Percentiles rank a stretch among this genome's conserved stretches.
Evolutionary conservation across 306 rosid genomes (phyloP).

Genomic region (Morella rubra): DNA sequence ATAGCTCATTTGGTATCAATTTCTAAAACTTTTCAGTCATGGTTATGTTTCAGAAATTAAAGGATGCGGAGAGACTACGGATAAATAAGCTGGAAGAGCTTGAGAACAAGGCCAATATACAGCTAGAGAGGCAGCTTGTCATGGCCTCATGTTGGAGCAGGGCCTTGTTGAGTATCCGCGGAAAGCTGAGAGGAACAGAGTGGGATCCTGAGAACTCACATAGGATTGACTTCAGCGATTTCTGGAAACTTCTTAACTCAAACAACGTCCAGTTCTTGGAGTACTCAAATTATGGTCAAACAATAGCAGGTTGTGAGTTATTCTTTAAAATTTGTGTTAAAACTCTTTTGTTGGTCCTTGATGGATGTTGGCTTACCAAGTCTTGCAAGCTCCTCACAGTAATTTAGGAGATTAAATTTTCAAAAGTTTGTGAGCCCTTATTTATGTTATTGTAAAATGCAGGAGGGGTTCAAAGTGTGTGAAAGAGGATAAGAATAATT

Average conservation of each 20-base stretch:
- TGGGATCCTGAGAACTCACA: constrained; percentile 96
- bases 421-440: not conserved
- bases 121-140: constrained; percentile 94
- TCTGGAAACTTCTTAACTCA: constrained; percentile 72
- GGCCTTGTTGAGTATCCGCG: constrained; percentile 66
- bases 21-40: constrained; percentile 19
- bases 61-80: constrained; percentile 73
- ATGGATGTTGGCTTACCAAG: not conserved
- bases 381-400: not conserved
- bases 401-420: not conserved
- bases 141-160: constrained; percentile 94
- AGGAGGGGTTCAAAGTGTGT: not conserved
- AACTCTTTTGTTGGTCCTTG: not conserved
- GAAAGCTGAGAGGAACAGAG: constrained; percentile 85
- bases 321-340: not conserved
- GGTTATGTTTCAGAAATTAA: constrained; percentile 56
- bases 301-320: constrained; percentile 68
- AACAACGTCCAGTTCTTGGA: constrained; percentile 80
- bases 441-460: not conserved
- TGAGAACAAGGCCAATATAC: constrained; percentile 73
- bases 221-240: constrained; percentile 76
- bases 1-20: constrained; percentile 7
- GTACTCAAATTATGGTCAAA: constrained; percentile 91
- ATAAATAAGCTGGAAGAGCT: constrained; percentile 72
- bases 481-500: not conserved